Evolutionary conservation across 2,329 filamentous ascomycete genomes (phyloP), one percentile per base, ranked within the genome.

Genomic region (Paecilomyces variotii): DNA sequence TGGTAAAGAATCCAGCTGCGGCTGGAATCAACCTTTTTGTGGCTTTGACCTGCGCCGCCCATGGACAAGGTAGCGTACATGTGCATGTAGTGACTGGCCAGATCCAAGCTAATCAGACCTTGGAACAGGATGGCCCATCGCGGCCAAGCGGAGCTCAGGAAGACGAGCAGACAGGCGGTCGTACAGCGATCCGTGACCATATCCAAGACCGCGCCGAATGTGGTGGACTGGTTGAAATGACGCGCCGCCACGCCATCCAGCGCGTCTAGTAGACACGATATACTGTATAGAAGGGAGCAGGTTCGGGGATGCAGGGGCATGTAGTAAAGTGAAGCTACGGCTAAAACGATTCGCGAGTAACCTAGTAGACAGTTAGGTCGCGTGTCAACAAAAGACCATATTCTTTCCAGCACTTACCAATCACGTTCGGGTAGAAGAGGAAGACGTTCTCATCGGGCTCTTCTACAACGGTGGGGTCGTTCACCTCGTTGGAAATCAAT

Each of bases 131-230:
- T 91, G 64, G 90, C 87, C 88, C 91, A 97, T 59, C 92, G 85
- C 3, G 94, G 94, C 78, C 96, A 99, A 24, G 94, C 94, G 12
- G 91, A 95, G 49, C 90, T 91, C 62, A 99, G 79, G 79, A 97
- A 99, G 55, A 97, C 92, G 54, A 99, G 84, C 67, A 99, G 79
- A 75, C 94, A 99, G 2, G 93, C 87, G 2, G 94, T 99, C 30
- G 93, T 97, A 81, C 94, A 97, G 61, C 94, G 88, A 76, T 99
- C 94, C 19, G 94, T 99, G 61, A 99, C 93, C 94, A 99, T 99
- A 79, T 99, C 94, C 63, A 99, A 83, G 34, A 99, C 93, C 32
- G 93, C 94, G 63, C 94, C 94, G 74, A 99, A 99, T 64, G 89
- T 89, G 57, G 94, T 97, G 39, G 90, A 93, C 76, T 99, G 94